Conservation (phyloP, 164 flowering plant genomes). For the Dillenia turbinata region DNA sequence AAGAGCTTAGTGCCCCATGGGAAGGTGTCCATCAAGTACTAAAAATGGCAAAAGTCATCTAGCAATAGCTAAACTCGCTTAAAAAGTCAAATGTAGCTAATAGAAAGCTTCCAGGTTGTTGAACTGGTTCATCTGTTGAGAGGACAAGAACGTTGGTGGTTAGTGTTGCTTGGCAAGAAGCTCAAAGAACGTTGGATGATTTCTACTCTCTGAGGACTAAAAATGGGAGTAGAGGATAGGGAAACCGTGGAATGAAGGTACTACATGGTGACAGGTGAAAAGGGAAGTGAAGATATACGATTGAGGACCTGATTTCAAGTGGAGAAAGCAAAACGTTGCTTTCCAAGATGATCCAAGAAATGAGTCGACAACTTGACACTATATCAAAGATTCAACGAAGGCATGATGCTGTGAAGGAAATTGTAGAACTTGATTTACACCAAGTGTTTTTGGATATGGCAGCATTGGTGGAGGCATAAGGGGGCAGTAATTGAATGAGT, state of each 20-base stretch:
- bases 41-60: too few species aligned
- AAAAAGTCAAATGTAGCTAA: too few species aligned
- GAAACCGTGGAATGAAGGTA: not conserved
- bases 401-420: too few species aligned
- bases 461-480: slow-evolving; percentile 23
- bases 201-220: not conserved
- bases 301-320: slow-evolving; percentile 19
- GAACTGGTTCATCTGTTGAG: too few species aligned
- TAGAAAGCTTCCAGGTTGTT: too few species aligned
- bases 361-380: slow-evolving; percentile 25
- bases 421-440: slow-evolving; percentile 27
- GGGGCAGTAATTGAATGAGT: slow-evolving; percentile 25
- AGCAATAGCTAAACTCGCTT: too few species aligned
- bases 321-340: slow-evolving; percentile 19
- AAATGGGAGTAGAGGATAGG: too few species aligned
- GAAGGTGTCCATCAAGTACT: too few species aligned
- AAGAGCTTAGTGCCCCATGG: too few species aligned
- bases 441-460: slow-evolving; percentile 31
- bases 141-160: too few species aligned
- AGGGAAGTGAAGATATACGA: slow-evolving; percentile 16
- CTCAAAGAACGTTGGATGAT: too few species aligned
- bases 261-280: slow-evolving; percentile 7
- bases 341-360: slow-evolving; percentile 25
- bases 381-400: slow-evolving; percentile 29
- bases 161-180: too few species aligned